Evolutionary conservation across 768 basidiomycete genomes (phyloP).

Genomic region (Tylopilus sp.): DNA sequence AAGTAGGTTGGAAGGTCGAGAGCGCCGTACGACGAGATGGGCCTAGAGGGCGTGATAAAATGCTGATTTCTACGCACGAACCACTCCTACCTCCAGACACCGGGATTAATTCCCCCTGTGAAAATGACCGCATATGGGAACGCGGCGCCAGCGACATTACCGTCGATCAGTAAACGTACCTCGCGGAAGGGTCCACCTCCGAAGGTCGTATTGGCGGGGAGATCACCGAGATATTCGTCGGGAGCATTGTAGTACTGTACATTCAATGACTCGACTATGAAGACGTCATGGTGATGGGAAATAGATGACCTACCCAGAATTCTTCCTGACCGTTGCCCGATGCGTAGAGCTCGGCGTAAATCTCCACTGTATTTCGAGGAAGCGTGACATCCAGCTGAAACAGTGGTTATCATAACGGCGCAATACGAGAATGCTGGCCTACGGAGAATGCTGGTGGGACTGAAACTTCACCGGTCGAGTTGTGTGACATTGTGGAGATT

Average conservation of each 20-base stretch:
- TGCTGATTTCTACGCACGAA: not conserved
- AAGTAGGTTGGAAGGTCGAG: constrained; percentile 77
- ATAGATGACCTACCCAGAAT: constrained; percentile 61
- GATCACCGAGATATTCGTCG: constrained; percentile 50
- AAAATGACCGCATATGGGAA: constrained; percentile 65
- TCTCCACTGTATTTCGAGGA: constrained; percentile 63
- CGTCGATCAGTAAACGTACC: constrained; percentile 57
- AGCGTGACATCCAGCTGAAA: constrained; percentile 62
- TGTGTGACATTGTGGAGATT: constrained; percentile 59
- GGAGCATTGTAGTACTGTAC: constrained; percentile 65
- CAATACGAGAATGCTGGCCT: constrained; percentile 6
- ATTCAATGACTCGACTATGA: not conserved
- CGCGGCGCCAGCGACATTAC: constrained; percentile 49
- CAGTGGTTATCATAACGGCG: not conserved
- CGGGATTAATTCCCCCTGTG: constrained; percentile 69
- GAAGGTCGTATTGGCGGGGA: constrained; percentile 49
- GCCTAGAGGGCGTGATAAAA: constrained; percentile 35
- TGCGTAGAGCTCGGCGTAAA: constrained; percentile 70
- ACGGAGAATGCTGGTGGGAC: constrained; percentile 76
- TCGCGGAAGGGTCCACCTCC: constrained; percentile 59
- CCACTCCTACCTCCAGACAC: constrained; percentile 63
- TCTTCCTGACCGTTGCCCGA: constrained; percentile 67
- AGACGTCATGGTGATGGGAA: not conserved
- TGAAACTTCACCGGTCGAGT: constrained; percentile 68
- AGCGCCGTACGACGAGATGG: constrained; percentile 74